Percentiles rank a stretch among this genome's conserved stretches.
Conservation (phyloP, 2,329 filamentous ascomycete species). For the Sodiomyces alkalinus region DNA sequence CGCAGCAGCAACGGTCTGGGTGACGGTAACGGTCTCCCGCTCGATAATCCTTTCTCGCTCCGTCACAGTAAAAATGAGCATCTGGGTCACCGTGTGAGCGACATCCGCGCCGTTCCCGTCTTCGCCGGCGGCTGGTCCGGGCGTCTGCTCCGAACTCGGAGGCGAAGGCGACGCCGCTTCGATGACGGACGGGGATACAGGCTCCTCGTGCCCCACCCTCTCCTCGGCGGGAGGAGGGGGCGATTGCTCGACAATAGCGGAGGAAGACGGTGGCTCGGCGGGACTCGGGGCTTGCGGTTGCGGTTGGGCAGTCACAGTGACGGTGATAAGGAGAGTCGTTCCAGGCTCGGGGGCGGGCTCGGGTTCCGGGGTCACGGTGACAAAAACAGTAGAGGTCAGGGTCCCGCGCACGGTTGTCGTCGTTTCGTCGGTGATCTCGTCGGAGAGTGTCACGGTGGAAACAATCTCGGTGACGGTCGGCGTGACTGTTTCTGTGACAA, state of each 20-base stretch:
- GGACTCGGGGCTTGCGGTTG: background rate
- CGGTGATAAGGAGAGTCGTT: slow-evolving; percentile 1
- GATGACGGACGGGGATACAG: background rate
- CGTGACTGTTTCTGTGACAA: slow-evolving; percentile 3
- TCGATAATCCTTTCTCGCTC: slow-evolving; percentile 8
- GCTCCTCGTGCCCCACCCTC: too few relatives aligned
- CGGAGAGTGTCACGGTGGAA: slow-evolving; percentile 6
- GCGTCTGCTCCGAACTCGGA: slow-evolving; percentile 5
- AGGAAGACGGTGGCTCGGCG: background rate
- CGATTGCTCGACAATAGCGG: background rate
- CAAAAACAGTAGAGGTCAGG: slow-evolving; percentile 4
- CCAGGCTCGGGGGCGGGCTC: background rate
- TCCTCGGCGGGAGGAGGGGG: too few relatives aligned
- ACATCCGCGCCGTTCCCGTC: slow-evolving; percentile 8
- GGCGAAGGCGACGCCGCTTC: slow-evolving; percentile 2
- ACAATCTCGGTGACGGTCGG: slow-evolving; percentile 4
- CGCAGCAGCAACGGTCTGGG: slow-evolving; percentile 10
- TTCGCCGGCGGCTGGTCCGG: background rate
- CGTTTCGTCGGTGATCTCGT: background rate
- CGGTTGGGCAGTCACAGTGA: slow-evolving; percentile 1
- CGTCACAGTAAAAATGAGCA: slow-evolving; percentile 21
- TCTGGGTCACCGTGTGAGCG: slow-evolving; percentile 16
- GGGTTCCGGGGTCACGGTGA: slow-evolving; percentile 1
- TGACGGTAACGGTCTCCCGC: slow-evolving; percentile 7
- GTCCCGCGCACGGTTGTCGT: slow-evolving; percentile 5